These are phyloP conservation scores for Phytophthora ramorum DNA, from an alignment of 352 stramenopile genomes.

Conservation along the genomic window DNA sequence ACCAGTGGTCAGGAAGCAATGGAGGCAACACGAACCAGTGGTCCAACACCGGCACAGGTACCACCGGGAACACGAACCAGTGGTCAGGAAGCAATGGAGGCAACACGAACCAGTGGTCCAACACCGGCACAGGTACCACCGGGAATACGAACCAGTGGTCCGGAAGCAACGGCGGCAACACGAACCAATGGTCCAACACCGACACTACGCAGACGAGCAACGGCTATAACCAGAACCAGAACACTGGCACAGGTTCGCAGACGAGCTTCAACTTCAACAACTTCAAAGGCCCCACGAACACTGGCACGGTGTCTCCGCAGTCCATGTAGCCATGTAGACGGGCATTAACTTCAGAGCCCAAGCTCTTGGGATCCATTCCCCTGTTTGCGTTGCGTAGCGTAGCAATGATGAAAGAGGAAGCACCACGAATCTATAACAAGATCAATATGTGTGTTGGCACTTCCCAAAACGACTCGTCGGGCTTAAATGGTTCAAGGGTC, in stretches of 20 bases:
- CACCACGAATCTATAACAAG: too few species aligned
- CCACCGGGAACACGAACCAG: not conserved
- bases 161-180: not conserved
- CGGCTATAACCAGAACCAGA: not conserved
- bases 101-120: slow-evolving; percentile 1
- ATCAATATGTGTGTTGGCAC: too few species aligned
- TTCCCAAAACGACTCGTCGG: too few species aligned
- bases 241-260: slow-evolving; percentile 10
- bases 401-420: not conserved
- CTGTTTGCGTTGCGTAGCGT: not conserved
- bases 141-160: not conserved
- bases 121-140: not conserved
- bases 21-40: not conserved
- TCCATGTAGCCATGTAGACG: not conserved
- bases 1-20: not conserved
- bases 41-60: not conserved
- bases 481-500: too few species aligned
- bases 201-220: not conserved
- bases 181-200: not conserved
- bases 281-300: slow-evolving; percentile 8
- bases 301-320: slow-evolving; percentile 17
- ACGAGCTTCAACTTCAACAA: slow-evolving; percentile 21
- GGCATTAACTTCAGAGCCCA: not conserved
- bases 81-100: not conserved
- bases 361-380: not conserved